Base-by-base conservation (phyloP, 371 early-diverging fungal species). In the Rhizoclosmatium hyalinum region DNA sequence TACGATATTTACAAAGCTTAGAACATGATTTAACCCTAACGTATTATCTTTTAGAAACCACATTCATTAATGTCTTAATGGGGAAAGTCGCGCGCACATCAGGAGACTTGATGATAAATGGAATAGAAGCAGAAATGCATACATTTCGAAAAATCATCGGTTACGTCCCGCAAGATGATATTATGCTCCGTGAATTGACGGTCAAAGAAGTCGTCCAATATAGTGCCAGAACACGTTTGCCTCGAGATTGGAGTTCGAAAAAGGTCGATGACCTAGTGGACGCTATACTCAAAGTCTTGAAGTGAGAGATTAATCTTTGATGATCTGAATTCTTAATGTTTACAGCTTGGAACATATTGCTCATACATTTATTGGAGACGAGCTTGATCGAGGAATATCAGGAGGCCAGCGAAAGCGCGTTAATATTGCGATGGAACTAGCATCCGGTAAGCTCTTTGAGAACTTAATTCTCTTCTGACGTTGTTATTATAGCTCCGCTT, bases 171-270 rank as follows among this genome's bases (percentile, higher is more conserved):
- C 97, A 96, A 77, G 95, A 96, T 71, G 98, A 97, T 78, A 89
- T 91, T 3, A 82, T 83, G 81, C 76, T 94, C 19, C 85, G 82
- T 56, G 85, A 85, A 45, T 81, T 96, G 50, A 96, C 96, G 0
- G 96, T 96, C 3, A 85, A 90, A 53, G 96, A 97, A 74, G 92
- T 93, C 3, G 84, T 97, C 32, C 86, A 91, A 62, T 94, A 93
- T 74, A 91, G 94, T 0, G 96, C 96, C 0, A 78, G 93, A 63
- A 87, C 96, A 32, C 87, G 95, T 3, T 74, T 94, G 43, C 93
- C 94, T 0, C 79, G 86, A 17, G 75, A 75, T 3, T 90, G 91
- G 88, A 81, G 53, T 24, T 3, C 21, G 17, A 46, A 72, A 53
- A 10, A 41, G 32, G 46, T 61, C 12, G 43, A 72, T 39, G 62